Evolutionary conservation across 1,284 basidiomycete species (phyloP).

Genomic region (Cryptococcus sp.): DNA sequence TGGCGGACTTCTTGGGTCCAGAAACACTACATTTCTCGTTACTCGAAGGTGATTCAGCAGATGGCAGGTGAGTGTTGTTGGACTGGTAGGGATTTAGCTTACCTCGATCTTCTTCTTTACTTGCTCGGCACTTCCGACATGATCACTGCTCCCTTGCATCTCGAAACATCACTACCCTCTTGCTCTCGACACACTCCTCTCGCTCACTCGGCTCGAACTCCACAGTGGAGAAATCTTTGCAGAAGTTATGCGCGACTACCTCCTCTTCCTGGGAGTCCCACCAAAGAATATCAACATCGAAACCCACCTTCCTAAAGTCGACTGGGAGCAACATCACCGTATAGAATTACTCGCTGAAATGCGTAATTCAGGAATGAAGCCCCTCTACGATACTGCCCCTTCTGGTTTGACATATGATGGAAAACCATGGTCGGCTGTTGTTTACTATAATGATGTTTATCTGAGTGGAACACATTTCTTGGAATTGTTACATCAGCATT

Average conservation of each 20-base stretch:
- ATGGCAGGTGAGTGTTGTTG: constrained; percentile 30
- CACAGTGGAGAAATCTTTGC: constrained; percentile 34
- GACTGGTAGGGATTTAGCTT: not conserved
- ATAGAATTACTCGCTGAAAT: constrained; percentile 47
- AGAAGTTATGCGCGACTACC: constrained; percentile 33
- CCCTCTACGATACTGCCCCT: constrained; percentile 38
- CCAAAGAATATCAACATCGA: constrained; percentile 40
- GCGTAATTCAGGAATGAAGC: constrained; percentile 48
- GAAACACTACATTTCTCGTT: constrained; percentile 38
- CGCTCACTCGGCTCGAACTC: not conserved
- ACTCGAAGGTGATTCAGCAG: constrained; percentile 37
- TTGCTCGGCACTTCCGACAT: not conserved
- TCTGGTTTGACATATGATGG: constrained; percentile 37
- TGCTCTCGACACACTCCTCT: not conserved
- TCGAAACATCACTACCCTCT: not conserved
- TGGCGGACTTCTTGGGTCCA: constrained; percentile 42
- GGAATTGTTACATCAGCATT: constrained; percentile 49
- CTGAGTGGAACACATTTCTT: constrained; percentile 47
- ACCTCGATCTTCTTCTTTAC: not conserved
- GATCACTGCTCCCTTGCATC: not conserved
- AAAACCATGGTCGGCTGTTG: constrained; percentile 38
- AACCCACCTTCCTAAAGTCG: constrained; percentile 31
- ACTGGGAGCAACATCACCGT: constrained; percentile 42
- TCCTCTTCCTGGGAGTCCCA: constrained; percentile 41
- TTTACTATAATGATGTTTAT: constrained; percentile 52